These are phyloP conservation scores for Ganoderma leucocontextum DNA, from an alignment of 1,284 basidiomycete species.

Conservation along the genomic window DNA sequence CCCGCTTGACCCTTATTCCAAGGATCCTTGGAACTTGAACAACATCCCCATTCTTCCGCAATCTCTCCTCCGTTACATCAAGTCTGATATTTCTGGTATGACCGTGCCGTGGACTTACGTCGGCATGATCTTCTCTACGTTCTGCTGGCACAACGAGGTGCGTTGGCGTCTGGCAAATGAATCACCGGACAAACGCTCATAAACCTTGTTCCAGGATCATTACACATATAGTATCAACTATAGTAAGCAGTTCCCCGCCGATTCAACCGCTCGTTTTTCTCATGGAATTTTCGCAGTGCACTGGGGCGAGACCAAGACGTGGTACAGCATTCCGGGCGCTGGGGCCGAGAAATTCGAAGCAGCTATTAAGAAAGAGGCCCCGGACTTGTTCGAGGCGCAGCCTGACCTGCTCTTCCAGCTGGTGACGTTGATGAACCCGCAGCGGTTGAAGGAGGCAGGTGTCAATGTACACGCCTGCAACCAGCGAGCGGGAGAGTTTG, in stretches of 20 bases:
- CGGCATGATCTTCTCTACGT: constrained; percentile 99
- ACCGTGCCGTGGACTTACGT: constrained; percentile 99
- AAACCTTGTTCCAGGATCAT: constrained; percentile 74
- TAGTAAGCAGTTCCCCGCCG: constrained; percentile 61
- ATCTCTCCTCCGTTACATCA: constrained; percentile 92
- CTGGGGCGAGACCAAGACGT: constrained; percentile 99
- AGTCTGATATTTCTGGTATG: constrained; percentile 99
- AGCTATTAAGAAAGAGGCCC: constrained; percentile 94
- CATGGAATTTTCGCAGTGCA: constrained; percentile 73
- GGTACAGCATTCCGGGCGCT: constrained; percentile 97
- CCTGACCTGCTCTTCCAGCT: constrained; percentile 97
- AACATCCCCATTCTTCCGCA: constrained; percentile 93
- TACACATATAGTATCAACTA: constrained; percentile 97
- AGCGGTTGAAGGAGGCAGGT: constrained; percentile 85
- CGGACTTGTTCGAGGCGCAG: constrained; percentile 98
- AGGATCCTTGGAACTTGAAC: constrained; percentile 98
- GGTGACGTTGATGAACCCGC: constrained; percentile 98
- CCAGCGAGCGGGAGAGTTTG: constrained; percentile 97
- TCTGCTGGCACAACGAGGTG: constrained; percentile 99
- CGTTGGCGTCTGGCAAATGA: constrained; percentile 31
- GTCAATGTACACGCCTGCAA: constrained; percentile 96
- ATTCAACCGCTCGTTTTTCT: constrained; percentile 21
- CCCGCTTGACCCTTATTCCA: constrained; percentile 87
- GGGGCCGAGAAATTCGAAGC: constrained; percentile 97
- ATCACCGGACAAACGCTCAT: constrained; percentile 18